Percentiles rank a stretch among this genome's conserved stretches.
These are phyloP conservation scores for Rhazya stricta DNA, from an alignment of 257 asterid genomes.

Conservation along the genomic window DNA sequence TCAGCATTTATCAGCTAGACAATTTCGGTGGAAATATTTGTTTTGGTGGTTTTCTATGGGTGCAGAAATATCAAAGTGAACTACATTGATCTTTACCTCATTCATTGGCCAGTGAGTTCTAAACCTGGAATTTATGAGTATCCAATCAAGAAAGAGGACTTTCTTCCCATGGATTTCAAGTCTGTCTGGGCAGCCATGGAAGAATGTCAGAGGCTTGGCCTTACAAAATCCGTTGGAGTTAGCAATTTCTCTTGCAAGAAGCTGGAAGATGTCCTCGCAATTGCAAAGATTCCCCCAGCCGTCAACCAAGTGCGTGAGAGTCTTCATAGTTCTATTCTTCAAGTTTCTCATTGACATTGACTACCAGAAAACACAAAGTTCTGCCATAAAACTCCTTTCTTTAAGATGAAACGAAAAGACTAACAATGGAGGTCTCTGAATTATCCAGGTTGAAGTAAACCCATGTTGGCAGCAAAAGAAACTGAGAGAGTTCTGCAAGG, in stretches of 20 bases:
- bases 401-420: background rate
- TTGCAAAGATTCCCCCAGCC: constrained; percentile 51
- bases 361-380: background rate
- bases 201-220: constrained; percentile 41
- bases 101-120: constrained; percentile 46
- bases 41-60: background rate
- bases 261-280: constrained; percentile 24
- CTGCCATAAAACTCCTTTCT: background rate
- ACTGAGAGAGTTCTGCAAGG: constrained; percentile 53
- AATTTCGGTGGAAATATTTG: background rate
- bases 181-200: constrained; percentile 56
- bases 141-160: constrained; percentile 36
- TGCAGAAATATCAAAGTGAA: constrained; percentile 43
- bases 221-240: constrained; percentile 49
- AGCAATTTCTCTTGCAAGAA: constrained; percentile 49
- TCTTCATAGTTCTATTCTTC: background rate
- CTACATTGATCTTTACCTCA: constrained; percentile 43
- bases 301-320: constrained; percentile 49
- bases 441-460: constrained; percentile 60
- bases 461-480: constrained; percentile 81
- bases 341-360: no score
- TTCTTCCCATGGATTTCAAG: constrained; percentile 42
- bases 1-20: background rate
- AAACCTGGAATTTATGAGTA: constrained; percentile 28
- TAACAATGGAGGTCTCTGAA: constrained; percentile 1